A percentile compares a stretch with the other conserved stretches of the same genome.
Conservation (phyloP, 1,284 basidiomycete genomes). For the Pseudozyma thailandica region DNA sequence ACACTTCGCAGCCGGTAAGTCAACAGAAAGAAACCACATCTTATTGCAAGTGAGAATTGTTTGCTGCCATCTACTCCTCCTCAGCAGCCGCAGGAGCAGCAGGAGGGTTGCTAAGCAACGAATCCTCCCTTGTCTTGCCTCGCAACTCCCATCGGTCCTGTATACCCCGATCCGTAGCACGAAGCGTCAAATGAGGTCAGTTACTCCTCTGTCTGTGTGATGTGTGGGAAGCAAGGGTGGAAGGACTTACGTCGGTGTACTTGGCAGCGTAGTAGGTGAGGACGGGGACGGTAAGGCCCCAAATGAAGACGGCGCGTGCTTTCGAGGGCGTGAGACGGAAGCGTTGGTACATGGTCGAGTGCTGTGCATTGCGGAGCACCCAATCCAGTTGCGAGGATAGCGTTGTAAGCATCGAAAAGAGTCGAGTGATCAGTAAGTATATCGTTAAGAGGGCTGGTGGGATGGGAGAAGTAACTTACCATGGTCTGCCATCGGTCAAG, state of each 20-base stretch:
- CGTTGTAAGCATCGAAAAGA: neutral
- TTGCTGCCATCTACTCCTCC: constrained; percentile 23
- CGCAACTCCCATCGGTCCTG: constrained; percentile 58
- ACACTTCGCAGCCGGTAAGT: too few relatives aligned
- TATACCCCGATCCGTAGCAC: neutral
- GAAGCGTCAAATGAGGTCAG: neutral
- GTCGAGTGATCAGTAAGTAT: neutral
- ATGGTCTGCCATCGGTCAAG: constrained; percentile 64
- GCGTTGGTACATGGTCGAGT: constrained; percentile 65
- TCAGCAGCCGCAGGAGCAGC: constrained; percentile 23
- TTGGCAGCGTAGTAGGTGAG: constrained; percentile 48
- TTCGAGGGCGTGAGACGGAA: constrained; percentile 60
- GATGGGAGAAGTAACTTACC: constrained; percentile 7
- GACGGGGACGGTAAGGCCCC: constrained; percentile 54
- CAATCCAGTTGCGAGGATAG: neutral
- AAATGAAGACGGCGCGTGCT: constrained; percentile 45
- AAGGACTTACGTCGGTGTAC: constrained; percentile 56
- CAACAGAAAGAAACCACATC: neutral
- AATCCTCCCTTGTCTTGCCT: constrained; percentile 56
- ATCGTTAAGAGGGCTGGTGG: neutral
- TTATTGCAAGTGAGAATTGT: constrained; percentile 2
- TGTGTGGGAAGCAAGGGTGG: neutral
- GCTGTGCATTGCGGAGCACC: too few relatives aligned
- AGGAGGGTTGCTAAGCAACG: constrained; percentile 43
- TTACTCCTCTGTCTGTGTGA: neutral